phyloP scores from a whole-genome alignment of 2,329 filamentous ascomycete genomes.

The Rutstroemia sp. region DNA sequence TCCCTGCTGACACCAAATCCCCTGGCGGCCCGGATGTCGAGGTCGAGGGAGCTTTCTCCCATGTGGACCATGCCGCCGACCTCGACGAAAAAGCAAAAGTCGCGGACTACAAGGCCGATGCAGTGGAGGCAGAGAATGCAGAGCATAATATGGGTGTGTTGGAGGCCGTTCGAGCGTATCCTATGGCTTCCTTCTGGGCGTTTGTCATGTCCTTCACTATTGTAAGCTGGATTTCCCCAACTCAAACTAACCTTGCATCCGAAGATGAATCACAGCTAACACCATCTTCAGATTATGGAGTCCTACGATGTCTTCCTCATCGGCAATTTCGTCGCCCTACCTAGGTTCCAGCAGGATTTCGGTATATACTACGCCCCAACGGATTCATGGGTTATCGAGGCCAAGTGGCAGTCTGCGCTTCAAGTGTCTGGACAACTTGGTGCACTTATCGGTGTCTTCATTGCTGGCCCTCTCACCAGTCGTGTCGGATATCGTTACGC shows the following conservation, averaged over 20 bases:
- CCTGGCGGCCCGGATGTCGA: too few species aligned
- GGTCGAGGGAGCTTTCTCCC: too few species aligned
- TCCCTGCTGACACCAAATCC: too few species aligned
- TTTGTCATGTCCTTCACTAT: conserved; percentile 50
- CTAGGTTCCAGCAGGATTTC: conserved; percentile 32
- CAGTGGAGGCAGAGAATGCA: conserved; percentile 43
- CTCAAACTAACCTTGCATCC: conserved; percentile 7
- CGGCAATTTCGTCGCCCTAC: conserved; percentile 48
- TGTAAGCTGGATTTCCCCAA: conserved; percentile 29
- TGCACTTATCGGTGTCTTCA: conserved; percentile 51
- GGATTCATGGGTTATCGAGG: conserved; percentile 34
- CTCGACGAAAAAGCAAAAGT: conserved; percentile 25
- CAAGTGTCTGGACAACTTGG: conserved; percentile 48
- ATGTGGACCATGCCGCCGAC: too few species aligned
- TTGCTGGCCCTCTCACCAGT: conserved; percentile 54
- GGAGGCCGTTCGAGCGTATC: conserved; percentile 44
- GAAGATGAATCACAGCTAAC: background rate
- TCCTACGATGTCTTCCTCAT: conserved; percentile 56
- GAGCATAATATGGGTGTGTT: conserved; percentile 44
- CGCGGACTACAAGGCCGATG: conserved; percentile 23
- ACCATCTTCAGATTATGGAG: conserved; percentile 48
- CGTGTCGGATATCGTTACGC: conserved; percentile 52
- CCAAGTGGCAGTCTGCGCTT: conserved; percentile 52
- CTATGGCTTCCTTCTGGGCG: conserved; percentile 47
- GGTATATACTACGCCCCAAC: background rate